Percentiles rank a stretch among this genome's conserved stretches.
These are phyloP conservation scores for Heterobasidion annosum DNA, from an alignment of 1,284 basidiomycete genomes.

Conservation along the genomic window DNA sequence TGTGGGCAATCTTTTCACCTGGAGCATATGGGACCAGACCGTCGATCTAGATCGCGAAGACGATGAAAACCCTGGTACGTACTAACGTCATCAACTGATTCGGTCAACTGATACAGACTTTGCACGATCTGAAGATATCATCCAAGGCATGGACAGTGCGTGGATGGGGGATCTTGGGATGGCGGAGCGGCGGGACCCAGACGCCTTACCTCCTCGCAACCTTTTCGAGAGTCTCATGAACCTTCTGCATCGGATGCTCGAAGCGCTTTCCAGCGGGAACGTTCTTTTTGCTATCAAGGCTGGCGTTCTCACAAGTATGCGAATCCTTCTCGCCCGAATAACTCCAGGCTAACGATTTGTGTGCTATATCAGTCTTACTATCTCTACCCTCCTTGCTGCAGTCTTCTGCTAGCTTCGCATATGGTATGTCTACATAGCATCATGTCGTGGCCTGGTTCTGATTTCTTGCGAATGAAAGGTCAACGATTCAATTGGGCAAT, in stretches of 20 bases:
- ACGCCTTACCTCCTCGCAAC: constrained; percentile 63
- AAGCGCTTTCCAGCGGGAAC: constrained; percentile 45
- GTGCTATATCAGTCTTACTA: constrained; percentile 35
- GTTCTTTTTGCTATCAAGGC: constrained; percentile 75
- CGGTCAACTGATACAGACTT: not conserved
- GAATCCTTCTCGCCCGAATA: not conserved
- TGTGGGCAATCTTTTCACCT: constrained; percentile 27
- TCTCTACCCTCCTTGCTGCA: constrained; percentile 51
- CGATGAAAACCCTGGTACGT: constrained; percentile 43
- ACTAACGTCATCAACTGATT: not conserved
- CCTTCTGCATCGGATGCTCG: constrained; percentile 30
- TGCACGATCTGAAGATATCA: constrained; percentile 30
- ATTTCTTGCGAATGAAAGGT: constrained; percentile 9
- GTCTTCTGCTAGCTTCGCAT: constrained; percentile 47
- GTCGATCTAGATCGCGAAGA: constrained; percentile 35
- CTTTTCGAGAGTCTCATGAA: constrained; percentile 41
- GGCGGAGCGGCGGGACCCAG: constrained; percentile 57
- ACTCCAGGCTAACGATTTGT: constrained; percentile 5
- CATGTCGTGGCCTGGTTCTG: not conserved
- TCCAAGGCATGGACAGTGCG: constrained; percentile 44
- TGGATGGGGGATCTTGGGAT: constrained; percentile 33
- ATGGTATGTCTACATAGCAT: constrained; percentile 30
- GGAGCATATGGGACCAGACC: constrained; percentile 39
- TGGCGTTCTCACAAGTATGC: constrained; percentile 49
- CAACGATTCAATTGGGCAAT: constrained; percentile 28